Base-by-base conservation (phyloP, 768 basidiomycete species). In the Boletus subcaerulescens region DNA sequence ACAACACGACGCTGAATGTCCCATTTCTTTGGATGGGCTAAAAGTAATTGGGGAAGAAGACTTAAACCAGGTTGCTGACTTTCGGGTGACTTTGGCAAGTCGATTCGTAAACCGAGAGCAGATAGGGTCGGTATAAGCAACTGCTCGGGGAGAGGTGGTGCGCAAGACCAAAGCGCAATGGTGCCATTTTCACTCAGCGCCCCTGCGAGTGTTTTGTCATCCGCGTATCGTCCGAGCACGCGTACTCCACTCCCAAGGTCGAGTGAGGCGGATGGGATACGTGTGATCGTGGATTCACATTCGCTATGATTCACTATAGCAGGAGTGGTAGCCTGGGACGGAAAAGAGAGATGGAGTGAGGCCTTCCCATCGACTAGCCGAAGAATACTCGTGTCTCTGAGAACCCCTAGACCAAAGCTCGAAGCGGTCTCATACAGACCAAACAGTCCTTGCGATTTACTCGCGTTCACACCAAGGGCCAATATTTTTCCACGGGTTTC, bases 401-500 rank as follows among this genome's bases (percentile, higher is more conserved):
- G 65, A 43, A 80, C 68, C 8, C 67, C 68, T 38, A 71, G 56
- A 47, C 71, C 65, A 62, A 57, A 45, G 40, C 65, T 60, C 52
- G 60, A 73, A 29, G 75, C 70, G 13, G 73, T 41, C n/a, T 56
- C 44, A 39, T 71, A 63, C 18, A 72, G 42, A 49, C 73, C 73
- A 22, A 75, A 68, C 14, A 64, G 32, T 5, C 71, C 66, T 40
- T 75, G 74, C 0, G 77, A 79, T 51, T 81, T 81, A 46, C 80
- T 85, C 1, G 79, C 77, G 1, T 83, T 81, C 6, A 81, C 80
- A 45, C 85, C 84, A 13, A 93, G 73, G 3, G 83, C 84, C 5
- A 94, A 72, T 59, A 86, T 80, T n/a, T 73, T 73, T 3, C 94
- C 93, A 0, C 93, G 93, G 8, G 71, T 60, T 39, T 82, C 76